Base-by-base conservation (phyloP, 352 stramenopile genomes). In the Pythium oligandrum region DNA sequence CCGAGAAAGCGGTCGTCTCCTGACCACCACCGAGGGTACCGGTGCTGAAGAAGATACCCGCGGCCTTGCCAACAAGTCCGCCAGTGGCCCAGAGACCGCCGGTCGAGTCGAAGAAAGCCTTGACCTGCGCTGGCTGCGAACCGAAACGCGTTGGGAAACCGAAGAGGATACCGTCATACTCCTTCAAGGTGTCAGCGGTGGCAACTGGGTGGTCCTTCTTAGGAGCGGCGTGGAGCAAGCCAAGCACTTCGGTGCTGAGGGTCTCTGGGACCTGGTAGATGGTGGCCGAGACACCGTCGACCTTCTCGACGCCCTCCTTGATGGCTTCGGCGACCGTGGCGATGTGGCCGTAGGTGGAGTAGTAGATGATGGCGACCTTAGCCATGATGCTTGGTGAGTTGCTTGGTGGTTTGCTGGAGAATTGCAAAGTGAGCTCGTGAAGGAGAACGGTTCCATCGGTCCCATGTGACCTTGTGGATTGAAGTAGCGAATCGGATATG, bases 271-370 rank as follows among this genome's bases (percentile, higher is more conserved):
- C 72, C 58, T 93, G 83, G 54, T 87, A 86, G 55, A 95, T 74
- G 35, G 70, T 68, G 43, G 75, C 81, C 11, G 59, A 71, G 37
- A 78, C 77, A 57, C 84, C 87, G 26, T 70, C 69, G 34, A 73
- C 68, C 17, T 67, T 64, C 61, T 95, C 78, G 47, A 96, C 65
- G 51, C 84, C 87, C 5, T 72, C 71, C 63, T 90, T 89, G 48
- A 96, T 56, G 7, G 70, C 60, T 48, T 90, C 71, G 44, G 86
- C 83, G 70, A 97, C 75, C 55, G 65, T 79, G 37, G 59, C 66
- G 59, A 96, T 76, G 70, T 96, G 88, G 45, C 83, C 81, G 66
- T 96, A 96, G 4, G 82, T 84, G 37, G 75, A 90, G 71, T 94
- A 93, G 64, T 90, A 90, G 55, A 95, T 53, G 57, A 95, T 90